Conservation (phyloP, 345 rosid genomes). For the Moringa oleifera region DNA sequence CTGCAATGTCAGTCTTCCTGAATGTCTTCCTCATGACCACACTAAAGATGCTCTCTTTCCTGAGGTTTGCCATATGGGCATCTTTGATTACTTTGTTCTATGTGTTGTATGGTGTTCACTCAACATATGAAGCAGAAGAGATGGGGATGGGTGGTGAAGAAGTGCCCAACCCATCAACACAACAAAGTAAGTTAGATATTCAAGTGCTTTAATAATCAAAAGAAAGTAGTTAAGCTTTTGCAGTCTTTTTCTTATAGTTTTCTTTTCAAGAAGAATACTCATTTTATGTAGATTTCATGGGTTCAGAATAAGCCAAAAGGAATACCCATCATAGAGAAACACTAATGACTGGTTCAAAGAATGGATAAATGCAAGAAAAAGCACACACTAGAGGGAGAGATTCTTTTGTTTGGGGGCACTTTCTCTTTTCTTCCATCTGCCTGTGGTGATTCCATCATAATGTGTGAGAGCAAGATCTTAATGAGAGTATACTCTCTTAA, state of each 20-base stretch:
- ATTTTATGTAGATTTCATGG: no score
- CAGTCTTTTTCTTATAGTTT: no score
- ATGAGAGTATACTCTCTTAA: neutral
- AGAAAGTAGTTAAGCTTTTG: neutral
- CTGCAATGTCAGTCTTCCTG: constrained; percentile 63
- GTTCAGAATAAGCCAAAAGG: no score
- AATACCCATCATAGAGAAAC: no score
- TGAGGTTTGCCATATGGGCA: constrained; percentile 73
- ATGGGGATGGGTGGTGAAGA: constrained; percentile 26
- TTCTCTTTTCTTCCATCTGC: no score
- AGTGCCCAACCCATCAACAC: constrained; percentile 28
- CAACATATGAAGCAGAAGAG: constrained; percentile 78
- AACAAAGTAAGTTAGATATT: constrained; percentile 35
- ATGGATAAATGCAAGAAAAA: no score
- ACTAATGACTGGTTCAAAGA: no score
- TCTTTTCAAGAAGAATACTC: no score
- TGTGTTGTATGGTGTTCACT: constrained; percentile 81
- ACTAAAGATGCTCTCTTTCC: constrained; percentile 48
- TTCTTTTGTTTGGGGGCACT: no score
- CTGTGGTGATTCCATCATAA: constrained; percentile 9
- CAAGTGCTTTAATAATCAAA: neutral
- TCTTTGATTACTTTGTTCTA: constrained; percentile 61
- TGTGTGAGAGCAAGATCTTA: constrained; percentile 3
- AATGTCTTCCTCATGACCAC: constrained; percentile 72
- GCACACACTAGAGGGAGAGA: no score